Evolutionary conservation across 1,284 basidiomycete species (phyloP).

Genomic region (Tilletia setariae): DNA sequence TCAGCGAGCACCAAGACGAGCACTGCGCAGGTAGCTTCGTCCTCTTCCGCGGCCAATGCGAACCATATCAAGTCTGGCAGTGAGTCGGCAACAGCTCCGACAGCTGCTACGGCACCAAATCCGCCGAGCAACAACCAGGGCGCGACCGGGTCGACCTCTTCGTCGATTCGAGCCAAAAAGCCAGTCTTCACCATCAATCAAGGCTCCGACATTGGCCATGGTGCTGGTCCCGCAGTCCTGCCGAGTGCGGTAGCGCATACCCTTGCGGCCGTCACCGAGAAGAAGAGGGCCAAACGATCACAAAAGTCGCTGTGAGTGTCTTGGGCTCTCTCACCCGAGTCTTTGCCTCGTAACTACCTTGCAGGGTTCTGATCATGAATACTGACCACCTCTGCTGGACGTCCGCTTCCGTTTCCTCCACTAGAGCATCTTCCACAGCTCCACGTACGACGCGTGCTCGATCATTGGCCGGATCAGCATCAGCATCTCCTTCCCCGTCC

Average conservation of each 20-base stretch:
- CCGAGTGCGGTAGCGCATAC: neutral
- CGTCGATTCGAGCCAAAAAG: slow-evolving; percentile 1
- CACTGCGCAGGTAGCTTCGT: slow-evolving; percentile 16
- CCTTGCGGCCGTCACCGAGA: neutral
- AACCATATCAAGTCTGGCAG: slow-evolving; percentile 17
- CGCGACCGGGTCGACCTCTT: neutral
- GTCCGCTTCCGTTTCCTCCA: too few species aligned
- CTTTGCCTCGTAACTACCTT: too few species aligned
- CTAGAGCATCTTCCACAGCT: neutral
- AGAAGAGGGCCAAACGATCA: neutral
- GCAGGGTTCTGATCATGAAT: too few species aligned
- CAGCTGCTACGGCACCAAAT: slow-evolving; percentile 23
- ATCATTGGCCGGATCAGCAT: neutral
- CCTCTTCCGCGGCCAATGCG: slow-evolving; percentile 17
- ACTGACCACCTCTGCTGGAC: too few species aligned
- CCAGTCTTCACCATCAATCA: slow-evolving; percentile 10
- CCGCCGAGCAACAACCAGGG: neutral
- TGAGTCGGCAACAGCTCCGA: slow-evolving; percentile 14
- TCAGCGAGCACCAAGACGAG: slow-evolving; percentile 21
- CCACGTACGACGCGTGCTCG: neutral
- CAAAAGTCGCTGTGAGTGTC: neutral
- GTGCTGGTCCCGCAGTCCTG: slow-evolving; percentile 9
- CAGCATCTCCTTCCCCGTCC: neutral
- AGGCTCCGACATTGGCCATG: neutral
- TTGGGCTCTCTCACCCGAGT: neutral